Evolutionary conservation across 2,329 filamentous ascomycete genomes (phyloP).

Genomic region (Cadophora malorum): DNA sequence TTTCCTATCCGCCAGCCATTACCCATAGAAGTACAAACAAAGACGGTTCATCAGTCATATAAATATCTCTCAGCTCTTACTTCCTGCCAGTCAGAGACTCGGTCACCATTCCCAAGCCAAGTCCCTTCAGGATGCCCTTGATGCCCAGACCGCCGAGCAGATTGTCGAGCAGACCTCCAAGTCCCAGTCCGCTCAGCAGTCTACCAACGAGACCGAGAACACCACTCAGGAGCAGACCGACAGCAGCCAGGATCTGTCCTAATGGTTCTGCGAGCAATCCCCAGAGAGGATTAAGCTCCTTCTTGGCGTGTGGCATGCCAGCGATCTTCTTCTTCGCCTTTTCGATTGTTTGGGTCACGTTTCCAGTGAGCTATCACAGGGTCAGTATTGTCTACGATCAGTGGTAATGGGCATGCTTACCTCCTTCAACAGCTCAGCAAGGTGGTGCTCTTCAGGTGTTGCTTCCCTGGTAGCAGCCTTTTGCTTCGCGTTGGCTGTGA

Average conservation of each 20-base stretch:
- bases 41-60: background rate
- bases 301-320: slow-evolving; percentile 93
- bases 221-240: slow-evolving; percentile 81
- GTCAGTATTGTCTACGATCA: slow-evolving; percentile 5
- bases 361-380: slow-evolving; percentile 67
- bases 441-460: slow-evolving; percentile 80
- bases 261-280: slow-evolving; percentile 78
- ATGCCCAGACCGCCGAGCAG: slow-evolving; percentile 79
- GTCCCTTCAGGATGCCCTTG: slow-evolving; percentile 73
- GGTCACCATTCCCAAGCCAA: slow-evolving; percentile 65
- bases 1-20: background rate
- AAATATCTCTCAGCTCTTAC: slow-evolving; percentile 23
- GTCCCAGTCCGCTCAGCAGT: slow-evolving; percentile 75
- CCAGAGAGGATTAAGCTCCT: slow-evolving; percentile 92
- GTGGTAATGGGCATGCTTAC: slow-evolving; percentile 43
- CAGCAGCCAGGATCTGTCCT: slow-evolving; percentile 90
- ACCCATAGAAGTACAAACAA: background rate
- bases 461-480: slow-evolving; percentile 77
- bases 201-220: slow-evolving; percentile 85
- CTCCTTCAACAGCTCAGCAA: slow-evolving; percentile 86
- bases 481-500: slow-evolving; percentile 84
- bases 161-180: slow-evolving; percentile 81
- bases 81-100: slow-evolving; percentile 56
- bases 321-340: slow-evolving; percentile 86
- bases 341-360: slow-evolving; percentile 83